These are phyloP conservation scores for Hanseniaspora guilliermondii DNA, from an alignment of 805 yeast genomes.

Conservation along the genomic window DNA sequence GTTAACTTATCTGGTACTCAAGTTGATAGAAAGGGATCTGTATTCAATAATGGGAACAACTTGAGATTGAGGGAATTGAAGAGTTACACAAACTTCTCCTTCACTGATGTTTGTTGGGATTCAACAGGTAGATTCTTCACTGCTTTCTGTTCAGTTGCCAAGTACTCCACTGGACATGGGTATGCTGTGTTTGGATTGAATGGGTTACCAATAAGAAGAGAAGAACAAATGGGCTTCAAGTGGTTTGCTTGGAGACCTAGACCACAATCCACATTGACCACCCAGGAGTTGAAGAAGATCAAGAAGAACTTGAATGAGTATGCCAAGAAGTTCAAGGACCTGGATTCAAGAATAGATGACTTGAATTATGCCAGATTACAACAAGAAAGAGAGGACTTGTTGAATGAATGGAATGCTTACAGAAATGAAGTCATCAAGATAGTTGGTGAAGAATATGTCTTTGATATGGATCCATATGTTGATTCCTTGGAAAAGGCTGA, in stretches of 20 bases:
- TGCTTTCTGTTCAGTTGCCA: constrained; percentile 78
- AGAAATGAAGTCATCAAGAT: constrained; percentile 35
- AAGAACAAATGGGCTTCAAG: constrained; percentile 67
- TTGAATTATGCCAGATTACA: constrained; percentile 84
- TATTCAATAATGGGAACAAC: constrained; percentile 12
- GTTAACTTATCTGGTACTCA: constrained; percentile 23
- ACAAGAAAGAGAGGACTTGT: constrained; percentile 63
- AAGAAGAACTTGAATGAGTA: constrained; percentile 80
- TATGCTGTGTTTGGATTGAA: constrained; percentile 75
- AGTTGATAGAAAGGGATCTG: constrained; percentile 17
- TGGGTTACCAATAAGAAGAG: constrained; percentile 67
- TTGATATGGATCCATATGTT: constrained; percentile 34
- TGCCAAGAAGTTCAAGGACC: constrained; percentile 85
- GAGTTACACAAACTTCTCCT: constrained; percentile 56
- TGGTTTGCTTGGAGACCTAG: constrained; percentile 96
- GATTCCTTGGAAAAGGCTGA: constrained; percentile 53
- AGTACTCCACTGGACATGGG: constrained; percentile 79
- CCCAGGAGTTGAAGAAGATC: constrained; percentile 76
- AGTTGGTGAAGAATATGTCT: constrained; percentile 30
- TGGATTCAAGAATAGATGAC: constrained; percentile 90
- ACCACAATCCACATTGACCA: constrained; percentile 64
- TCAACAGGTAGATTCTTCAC: constrained; percentile 87
- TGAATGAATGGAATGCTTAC: constrained; percentile 79
- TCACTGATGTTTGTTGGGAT: constrained; percentile 85
- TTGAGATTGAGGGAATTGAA: constrained; percentile 34